Conservation (phyloP, 495 filamentous ascomycete genomes). For the Penicillium macrosclerotiorum region DNA sequence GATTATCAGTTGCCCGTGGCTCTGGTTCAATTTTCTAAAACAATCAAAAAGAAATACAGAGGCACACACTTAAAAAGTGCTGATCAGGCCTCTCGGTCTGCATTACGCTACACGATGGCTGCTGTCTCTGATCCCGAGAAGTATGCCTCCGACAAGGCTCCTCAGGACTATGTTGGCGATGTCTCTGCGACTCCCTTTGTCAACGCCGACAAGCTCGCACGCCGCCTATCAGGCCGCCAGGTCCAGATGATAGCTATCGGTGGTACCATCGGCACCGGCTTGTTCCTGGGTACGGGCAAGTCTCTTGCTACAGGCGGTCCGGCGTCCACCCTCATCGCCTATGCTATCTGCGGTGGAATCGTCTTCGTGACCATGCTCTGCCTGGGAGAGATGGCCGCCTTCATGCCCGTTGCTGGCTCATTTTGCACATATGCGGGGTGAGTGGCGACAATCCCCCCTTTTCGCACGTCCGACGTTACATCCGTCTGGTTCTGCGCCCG, state of each 20-base stretch:
- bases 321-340: constrained; percentile 60
- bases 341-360: constrained; percentile 46
- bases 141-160: constrained; percentile 3
- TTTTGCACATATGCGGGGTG: constrained; percentile 54
- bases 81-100: neutral
- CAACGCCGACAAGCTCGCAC: constrained; percentile 26
- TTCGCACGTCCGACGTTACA: neutral
- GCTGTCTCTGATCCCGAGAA: constrained; percentile 7
- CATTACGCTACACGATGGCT: neutral
- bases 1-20: neutral
- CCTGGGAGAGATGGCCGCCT: constrained; percentile 51
- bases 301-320: constrained; percentile 60
- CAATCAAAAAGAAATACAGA: too few species aligned
- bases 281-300: constrained; percentile 61
- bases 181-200: constrained; percentile 5
- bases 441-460: constrained; percentile 8
- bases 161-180: constrained; percentile 8
- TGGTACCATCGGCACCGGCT: constrained; percentile 63
- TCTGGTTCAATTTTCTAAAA: neutral
- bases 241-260: constrained; percentile 64
- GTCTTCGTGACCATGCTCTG: constrained; percentile 51
- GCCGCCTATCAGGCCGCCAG: constrained; percentile 46
- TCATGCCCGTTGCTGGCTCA: constrained; percentile 48
- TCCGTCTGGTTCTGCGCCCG: too few species aligned
- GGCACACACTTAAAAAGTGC: too few species aligned